Conservation (phyloP, 2,329 filamentous ascomycete species). For the Pestalotiopsis sp. region DNA sequence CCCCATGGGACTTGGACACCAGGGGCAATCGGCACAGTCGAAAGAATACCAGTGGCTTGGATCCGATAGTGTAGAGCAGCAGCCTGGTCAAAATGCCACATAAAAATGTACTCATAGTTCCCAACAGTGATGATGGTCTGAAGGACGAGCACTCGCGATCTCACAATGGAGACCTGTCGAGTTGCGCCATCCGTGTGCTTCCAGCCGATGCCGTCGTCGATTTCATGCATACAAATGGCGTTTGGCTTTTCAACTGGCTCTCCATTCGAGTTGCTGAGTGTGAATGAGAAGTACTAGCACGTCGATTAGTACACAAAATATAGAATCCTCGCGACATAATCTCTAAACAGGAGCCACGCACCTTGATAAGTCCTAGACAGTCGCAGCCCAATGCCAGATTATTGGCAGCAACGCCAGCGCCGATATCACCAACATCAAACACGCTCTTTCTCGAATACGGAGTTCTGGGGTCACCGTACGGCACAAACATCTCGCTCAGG, state of each 20-base stretch:
- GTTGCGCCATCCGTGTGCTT: slow-evolving; percentile 72
- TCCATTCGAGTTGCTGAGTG: slow-evolving; percentile 51
- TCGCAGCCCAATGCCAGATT: slow-evolving; percentile 69
- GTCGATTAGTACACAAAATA: background rate
- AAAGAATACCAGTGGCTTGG: slow-evolving; percentile 68
- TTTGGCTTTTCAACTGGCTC: slow-evolving; percentile 56
- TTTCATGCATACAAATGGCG: slow-evolving; percentile 68
- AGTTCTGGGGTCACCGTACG: slow-evolving; percentile 61
- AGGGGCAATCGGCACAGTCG: slow-evolving; percentile 59
- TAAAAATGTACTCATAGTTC: slow-evolving; percentile 71
- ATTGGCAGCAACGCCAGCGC: slow-evolving; percentile 64
- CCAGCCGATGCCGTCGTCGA: slow-evolving; percentile 69
- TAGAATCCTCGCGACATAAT: background rate
- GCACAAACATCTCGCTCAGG: slow-evolving; percentile 62
- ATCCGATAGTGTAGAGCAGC: slow-evolving; percentile 62
- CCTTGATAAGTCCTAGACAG: slow-evolving; percentile 61
- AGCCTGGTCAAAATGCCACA: slow-evolving; percentile 63
- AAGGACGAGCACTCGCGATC: slow-evolving; percentile 62
- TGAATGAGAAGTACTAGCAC: background rate
- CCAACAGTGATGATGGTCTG: slow-evolving; percentile 69
- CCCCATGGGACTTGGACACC: slow-evolving; percentile 56
- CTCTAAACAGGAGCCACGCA: background rate
- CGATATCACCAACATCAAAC: slow-evolving; percentile 69
- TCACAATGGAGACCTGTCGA: slow-evolving; percentile 58
- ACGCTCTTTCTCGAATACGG: slow-evolving; percentile 67